A percentile compares a stretch with the other conserved stretches of the same genome.
These are phyloP conservation scores for Tricholoma terreum DNA, from an alignment of 768 basidiomycete genomes.

Conservation along the genomic window DNA sequence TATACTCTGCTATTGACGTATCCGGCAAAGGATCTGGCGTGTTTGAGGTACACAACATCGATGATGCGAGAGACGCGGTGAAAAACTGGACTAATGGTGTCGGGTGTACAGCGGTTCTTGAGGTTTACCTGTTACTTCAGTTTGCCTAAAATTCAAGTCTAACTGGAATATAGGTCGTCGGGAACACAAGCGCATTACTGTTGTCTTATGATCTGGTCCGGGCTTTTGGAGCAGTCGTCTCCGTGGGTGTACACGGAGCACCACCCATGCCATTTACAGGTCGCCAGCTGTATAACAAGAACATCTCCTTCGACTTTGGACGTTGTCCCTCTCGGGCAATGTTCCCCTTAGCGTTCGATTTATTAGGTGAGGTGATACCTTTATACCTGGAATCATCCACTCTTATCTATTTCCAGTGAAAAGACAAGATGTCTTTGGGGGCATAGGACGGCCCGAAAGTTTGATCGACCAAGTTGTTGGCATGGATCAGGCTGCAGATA, in stretches of 20 bases:
- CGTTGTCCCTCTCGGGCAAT: slow-evolving; percentile 78
- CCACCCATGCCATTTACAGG: slow-evolving; percentile 54
- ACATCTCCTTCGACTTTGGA: slow-evolving; percentile 77
- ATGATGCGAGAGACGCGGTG: slow-evolving; percentile 48
- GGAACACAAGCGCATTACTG: slow-evolving; percentile 58
- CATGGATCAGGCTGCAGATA: slow-evolving; percentile 52
- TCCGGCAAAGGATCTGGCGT: slow-evolving; percentile 44
- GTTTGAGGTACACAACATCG: slow-evolving; percentile 49
- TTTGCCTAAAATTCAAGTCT: background rate
- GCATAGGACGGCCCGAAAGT: slow-evolving; percentile 57
- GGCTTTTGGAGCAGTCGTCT: slow-evolving; percentile 71
- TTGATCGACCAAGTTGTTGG: slow-evolving; percentile 68
- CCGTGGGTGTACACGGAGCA: slow-evolving; percentile 69
- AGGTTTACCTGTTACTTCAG: slow-evolving; percentile 39
- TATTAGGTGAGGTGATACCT: slow-evolving; percentile 42
- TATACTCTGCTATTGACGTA: slow-evolving; percentile 49
- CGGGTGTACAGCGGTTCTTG: slow-evolving; percentile 65
- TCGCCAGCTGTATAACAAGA: slow-evolving; percentile 66
- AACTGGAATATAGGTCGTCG: slow-evolving; percentile 56
- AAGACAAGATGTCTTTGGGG: slow-evolving; percentile 71
- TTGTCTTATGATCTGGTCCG: slow-evolving; percentile 70
- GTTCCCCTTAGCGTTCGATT: slow-evolving; percentile 67
- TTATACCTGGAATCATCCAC: background rate
- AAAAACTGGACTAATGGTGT: slow-evolving; percentile 50
- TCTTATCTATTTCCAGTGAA: slow-evolving; percentile 37